These are phyloP conservation scores for Discostella stelligeroides DNA, from an alignment of 108 stramenopile genomes.

Conservation along the genomic window DNA sequence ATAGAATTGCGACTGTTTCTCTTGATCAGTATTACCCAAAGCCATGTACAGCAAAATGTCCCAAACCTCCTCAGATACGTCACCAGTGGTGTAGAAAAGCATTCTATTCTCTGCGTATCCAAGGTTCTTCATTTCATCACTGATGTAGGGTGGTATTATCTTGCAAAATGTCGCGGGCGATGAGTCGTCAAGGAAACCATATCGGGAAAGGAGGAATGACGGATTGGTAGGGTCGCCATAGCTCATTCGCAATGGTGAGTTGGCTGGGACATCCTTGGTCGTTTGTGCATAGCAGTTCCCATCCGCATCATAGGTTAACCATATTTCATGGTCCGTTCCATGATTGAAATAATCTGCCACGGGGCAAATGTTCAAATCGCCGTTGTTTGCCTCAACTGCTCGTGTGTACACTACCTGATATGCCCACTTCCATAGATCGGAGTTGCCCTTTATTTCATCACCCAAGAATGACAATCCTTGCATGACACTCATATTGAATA, in stretches of 20 bases:
- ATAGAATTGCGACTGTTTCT: conserved; percentile 41
- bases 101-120: conserved; percentile 43
- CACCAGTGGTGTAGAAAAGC: conserved; percentile 62
- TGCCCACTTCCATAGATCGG: conserved; percentile 60
- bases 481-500: conserved; percentile 30
- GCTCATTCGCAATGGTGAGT: conserved; percentile 32
- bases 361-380: conserved; percentile 18
- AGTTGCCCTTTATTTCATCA: conserved; percentile 32
- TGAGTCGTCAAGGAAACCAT: conserved; percentile 48
- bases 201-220: conserved; percentile 34
- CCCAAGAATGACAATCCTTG: conserved; percentile 20
- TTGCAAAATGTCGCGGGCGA: conserved; percentile 62
- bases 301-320: conserved; percentile 27
- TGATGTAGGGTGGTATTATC: conserved; percentile 33
- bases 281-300: conserved; percentile 53
- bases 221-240: conserved; percentile 46
- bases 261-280: conserved; percentile 31
- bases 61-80: conserved; percentile 58
- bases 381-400: conserved; percentile 16
- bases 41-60: conserved; percentile 55
- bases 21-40: conserved; percentile 31
- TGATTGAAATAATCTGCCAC: conserved; percentile 52
- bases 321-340: conserved; percentile 29
- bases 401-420: conserved; percentile 55
- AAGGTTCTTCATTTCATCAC: conserved; percentile 44